Evolutionary conservation across 768 basidiomycete genomes (phyloP), one percentile per base, ranked within the genome.

Genomic region (Lyophyllum atratum): DNA sequence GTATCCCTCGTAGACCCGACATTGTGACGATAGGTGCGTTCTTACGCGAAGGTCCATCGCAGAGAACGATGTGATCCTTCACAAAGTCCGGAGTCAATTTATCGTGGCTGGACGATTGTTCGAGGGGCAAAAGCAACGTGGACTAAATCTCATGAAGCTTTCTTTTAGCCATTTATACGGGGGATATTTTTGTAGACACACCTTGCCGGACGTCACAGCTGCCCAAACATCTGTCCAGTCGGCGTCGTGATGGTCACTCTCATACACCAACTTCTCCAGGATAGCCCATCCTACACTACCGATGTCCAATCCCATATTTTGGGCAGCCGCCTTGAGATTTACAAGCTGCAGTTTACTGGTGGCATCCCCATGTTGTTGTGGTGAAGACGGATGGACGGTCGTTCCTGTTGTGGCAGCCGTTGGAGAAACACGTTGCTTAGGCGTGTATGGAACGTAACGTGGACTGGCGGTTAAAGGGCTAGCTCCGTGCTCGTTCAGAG

Each of bases 31-130:
- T 70, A 29, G 82, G 80, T 4, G 82, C 76, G 46, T 76, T 68
- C 33, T 76, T 75, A 22, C 78, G 73, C 1, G 81, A 74, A 15
- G 77, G 66, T 1, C 76, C 76, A 50, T 90, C 85, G 62, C 80
- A 85, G 29, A 93, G 78, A 28, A 85, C 74, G 54, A 96, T 70
- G 68, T 99, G 96, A 65, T 97, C 94, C 66, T 84, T 85, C 28
- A 97, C 75, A 55, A 95, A 86, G 2, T 93, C 89, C 0, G 85
- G 72, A 0, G 89, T 89, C 50, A 93, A 78, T 48, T 76, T 76
- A 17, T 84, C 81, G 19, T 81, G 75, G 25, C 78, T 69, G 2
- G 81, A 75, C 6, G 75, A 67, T 44, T 80, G 77, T 49, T 91
- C 89, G 2, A 84, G 69, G 0, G 95, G 95, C 1, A 98, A 77